These are phyloP conservation scores for Aspergillus panamensis DNA, from an alignment of 495 filamentous ascomycete genomes.

Conservation along the genomic window DNA sequence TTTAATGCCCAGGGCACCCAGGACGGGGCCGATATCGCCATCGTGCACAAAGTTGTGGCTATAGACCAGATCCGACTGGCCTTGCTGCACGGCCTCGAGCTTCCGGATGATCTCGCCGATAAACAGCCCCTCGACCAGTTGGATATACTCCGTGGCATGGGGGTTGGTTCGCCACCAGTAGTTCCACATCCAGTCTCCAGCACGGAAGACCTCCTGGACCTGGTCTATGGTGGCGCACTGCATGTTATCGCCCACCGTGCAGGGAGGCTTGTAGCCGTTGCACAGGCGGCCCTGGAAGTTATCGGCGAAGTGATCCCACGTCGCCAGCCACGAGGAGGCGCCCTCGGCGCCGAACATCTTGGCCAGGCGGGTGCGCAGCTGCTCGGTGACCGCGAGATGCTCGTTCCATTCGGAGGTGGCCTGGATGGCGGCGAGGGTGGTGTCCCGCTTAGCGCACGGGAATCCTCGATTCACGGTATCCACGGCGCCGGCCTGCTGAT, in stretches of 20 bases:
- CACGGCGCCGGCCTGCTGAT: conserved; percentile 36
- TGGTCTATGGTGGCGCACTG: conserved; percentile 34
- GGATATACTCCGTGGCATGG: conserved; percentile 38
- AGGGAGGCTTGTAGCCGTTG: conserved; percentile 41
- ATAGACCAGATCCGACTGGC: conserved; percentile 25
- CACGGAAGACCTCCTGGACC: conserved; percentile 41
- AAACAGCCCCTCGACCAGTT: conserved; percentile 40
- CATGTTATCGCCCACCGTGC: conserved; percentile 28
- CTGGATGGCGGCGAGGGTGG: conserved; percentile 28
- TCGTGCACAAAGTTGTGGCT: conserved; percentile 37
- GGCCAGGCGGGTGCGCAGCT: conserved; percentile 31
- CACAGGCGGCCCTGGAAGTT: conserved; percentile 45
- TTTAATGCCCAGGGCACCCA: conserved; percentile 32
- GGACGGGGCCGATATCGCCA: conserved; percentile 33
- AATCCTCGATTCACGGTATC: conserved; percentile 42
- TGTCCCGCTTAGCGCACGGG: conserved; percentile 29
- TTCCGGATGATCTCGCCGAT: conserved; percentile 39
- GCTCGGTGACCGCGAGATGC: conserved; percentile 33
- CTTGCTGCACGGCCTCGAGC: conserved; percentile 30
- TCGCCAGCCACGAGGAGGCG: conserved; percentile 32
- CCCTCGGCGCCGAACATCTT: conserved; percentile 34
- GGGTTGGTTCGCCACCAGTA: conserved; percentile 43
- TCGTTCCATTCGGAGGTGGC: conserved; percentile 35
- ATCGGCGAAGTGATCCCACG: conserved; percentile 45
- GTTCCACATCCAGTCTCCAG: conserved; percentile 47